A percentile compares a stretch with the other conserved stretches of the same genome.
Evolutionary conservation across 2,329 filamentous ascomycete genomes (phyloP).

Genomic region (Fusarium sp.): DNA sequence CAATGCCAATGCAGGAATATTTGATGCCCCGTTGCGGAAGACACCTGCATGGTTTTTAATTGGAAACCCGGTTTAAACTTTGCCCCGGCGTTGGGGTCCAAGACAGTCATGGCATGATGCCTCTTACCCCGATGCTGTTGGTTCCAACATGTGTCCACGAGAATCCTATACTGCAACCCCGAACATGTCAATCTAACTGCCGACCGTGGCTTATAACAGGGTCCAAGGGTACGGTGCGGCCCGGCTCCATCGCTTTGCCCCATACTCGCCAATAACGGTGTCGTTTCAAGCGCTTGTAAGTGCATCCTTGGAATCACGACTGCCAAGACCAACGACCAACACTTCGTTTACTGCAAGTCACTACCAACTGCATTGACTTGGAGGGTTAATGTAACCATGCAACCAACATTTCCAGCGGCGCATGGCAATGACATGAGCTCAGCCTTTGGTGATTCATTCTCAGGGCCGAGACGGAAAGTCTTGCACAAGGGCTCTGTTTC

Average conservation of each 20-base stretch:
- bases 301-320: neutral
- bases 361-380: neutral
- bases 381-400: neutral
- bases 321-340: slow-evolving; percentile 4
- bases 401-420: slow-evolving; percentile 3
- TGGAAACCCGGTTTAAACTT: neutral
- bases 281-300: neutral
- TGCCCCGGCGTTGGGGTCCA: neutral
- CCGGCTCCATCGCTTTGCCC: neutral
- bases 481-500: no score
- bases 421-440: neutral
- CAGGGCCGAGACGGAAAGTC: no score
- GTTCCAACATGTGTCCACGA: slow-evolving; percentile 1
- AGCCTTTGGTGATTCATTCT: neutral
- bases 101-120: no score
- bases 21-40: neutral
- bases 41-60: neutral
- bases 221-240: neutral
- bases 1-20: slow-evolving; percentile 2
- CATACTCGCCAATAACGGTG: slow-evolving; percentile 1
- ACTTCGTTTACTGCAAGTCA: no score
- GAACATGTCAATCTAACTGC: neutral
- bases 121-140: slow-evolving; percentile 2
- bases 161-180: neutral
- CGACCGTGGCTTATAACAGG: neutral